Conservation (phyloP, 2,329 filamentous ascomycete genomes). For the Talaromyces atroroseus region DNA sequence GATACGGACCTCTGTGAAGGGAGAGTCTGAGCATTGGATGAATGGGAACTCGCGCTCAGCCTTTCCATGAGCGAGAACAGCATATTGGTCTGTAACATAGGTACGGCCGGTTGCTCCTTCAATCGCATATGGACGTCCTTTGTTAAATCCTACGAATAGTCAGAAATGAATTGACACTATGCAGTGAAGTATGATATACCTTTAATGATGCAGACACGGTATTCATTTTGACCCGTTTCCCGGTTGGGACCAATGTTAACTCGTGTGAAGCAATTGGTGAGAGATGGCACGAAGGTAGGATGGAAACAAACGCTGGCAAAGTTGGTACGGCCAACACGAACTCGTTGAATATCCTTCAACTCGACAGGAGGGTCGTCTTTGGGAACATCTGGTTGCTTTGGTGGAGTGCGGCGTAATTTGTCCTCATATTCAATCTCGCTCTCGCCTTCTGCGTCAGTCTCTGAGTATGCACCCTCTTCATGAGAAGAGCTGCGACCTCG, state of each 20-base stretch:
- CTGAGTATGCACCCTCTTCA: conserved; percentile 56
- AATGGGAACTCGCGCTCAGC: conserved; percentile 82
- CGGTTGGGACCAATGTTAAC: conserved; percentile 75
- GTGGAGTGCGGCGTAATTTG: conserved; percentile 47
- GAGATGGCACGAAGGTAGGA: conserved; percentile 76
- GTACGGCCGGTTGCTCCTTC: conserved; percentile 66
- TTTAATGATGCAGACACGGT: conserved; percentile 85
- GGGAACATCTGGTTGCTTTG: conserved; percentile 27
- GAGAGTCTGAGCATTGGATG: conserved; percentile 78
- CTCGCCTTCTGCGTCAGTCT: conserved; percentile 62
- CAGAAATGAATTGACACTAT: not conserved
- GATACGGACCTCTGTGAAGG: conserved; percentile 68
- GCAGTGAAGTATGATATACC: conserved; percentile 41
- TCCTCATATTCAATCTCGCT: conserved; percentile 76
- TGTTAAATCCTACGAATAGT: conserved; percentile 58
- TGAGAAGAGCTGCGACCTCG: conserved; percentile 59
- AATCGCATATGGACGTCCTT: conserved; percentile 78
- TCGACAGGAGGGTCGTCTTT: conserved; percentile 66
- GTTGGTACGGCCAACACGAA: conserved; percentile 75
- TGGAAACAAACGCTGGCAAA: conserved; percentile 92
- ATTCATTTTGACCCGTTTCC: conserved; percentile 66
- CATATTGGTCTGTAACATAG: conserved; percentile 82
- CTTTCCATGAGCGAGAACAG: conserved; percentile 74
- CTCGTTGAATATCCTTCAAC: conserved; percentile 75
- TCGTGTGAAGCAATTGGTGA: conserved; percentile 78